Evolutionary conservation across 2,329 filamentous ascomycete genomes (phyloP).

Genomic region (Scytalidium sp.): DNA sequence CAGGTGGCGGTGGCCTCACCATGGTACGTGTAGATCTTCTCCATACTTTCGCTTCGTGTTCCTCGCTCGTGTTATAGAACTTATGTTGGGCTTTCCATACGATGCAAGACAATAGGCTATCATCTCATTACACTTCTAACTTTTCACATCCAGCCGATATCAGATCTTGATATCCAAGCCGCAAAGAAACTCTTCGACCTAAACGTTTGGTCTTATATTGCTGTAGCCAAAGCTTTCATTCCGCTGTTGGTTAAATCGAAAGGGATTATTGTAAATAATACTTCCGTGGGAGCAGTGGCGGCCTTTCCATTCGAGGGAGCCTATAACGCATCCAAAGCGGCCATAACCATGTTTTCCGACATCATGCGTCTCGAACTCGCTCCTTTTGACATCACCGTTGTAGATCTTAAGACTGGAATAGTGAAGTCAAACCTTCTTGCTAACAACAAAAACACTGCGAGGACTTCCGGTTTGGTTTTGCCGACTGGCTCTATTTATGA

Average conservation of each 20-base stretch:
- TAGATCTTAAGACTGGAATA: constrained; percentile 17
- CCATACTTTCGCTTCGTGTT: no score
- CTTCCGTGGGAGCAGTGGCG: constrained; percentile 27
- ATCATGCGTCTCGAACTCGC: constrained; percentile 14
- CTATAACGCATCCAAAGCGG: constrained; percentile 18
- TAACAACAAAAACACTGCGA: constrained; percentile 1
- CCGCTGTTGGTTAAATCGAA: constrained; percentile 29
- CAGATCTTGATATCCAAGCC: constrained; percentile 25
- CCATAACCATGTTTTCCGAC: constrained; percentile 16
- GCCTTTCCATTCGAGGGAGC: constrained; percentile 10
- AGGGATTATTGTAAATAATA: constrained; percentile 39
- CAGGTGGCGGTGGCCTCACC: constrained; percentile 30
- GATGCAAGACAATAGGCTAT: no score
- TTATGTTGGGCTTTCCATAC: no score
- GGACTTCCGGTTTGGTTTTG: constrained; percentile 3
- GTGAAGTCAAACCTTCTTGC: constrained; percentile 9
- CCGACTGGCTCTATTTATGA: constrained; percentile 12
- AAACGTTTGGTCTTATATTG: constrained; percentile 28
- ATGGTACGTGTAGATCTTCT: no score
- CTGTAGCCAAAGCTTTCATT: constrained; percentile 30
- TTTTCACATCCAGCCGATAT: no score
- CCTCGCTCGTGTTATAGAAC: no score
- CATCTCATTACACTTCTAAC: no score
- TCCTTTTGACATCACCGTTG: constrained; percentile 17
- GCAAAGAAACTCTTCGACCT: constrained; percentile 29